Conservation (phyloP, 2,329 filamentous ascomycete genomes). For the Pseudogymnoascus sp. region DNA sequence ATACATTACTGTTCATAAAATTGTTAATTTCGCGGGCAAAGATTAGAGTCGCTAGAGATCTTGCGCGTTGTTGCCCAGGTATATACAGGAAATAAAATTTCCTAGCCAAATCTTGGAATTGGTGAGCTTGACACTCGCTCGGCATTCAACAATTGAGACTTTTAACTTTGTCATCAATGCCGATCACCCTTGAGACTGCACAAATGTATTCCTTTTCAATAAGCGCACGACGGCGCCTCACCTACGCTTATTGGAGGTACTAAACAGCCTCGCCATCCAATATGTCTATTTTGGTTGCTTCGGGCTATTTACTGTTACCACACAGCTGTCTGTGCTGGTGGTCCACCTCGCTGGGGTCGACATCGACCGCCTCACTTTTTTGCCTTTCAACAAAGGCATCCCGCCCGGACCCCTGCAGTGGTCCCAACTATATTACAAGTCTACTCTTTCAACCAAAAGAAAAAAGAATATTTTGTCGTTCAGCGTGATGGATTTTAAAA, state of each 20-base stretch:
- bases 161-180: not conserved
- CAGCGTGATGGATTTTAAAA: slow-evolving; percentile 4
- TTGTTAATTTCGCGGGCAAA: not conserved
- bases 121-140: not conserved
- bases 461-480: not conserved
- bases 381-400: not conserved
- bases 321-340: not conserved
- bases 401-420: not conserved
- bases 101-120: not conserved
- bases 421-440: not conserved
- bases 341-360: not conserved
- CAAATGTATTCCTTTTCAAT: not conserved
- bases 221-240: not conserved
- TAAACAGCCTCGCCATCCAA: not conserved
- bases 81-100: not conserved
- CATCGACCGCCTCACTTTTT: not conserved
- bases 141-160: not conserved
- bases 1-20: not conserved
- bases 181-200: not conserved
- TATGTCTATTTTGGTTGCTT: not conserved
- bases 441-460: not conserved
- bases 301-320: not conserved
- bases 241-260: not conserved
- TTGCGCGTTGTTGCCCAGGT: not conserved
- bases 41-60: not conserved